These are phyloP conservation scores for Clavaria fumosa DNA, from an alignment of 768 basidiomycete species.

Conservation along the genomic window DNA sequence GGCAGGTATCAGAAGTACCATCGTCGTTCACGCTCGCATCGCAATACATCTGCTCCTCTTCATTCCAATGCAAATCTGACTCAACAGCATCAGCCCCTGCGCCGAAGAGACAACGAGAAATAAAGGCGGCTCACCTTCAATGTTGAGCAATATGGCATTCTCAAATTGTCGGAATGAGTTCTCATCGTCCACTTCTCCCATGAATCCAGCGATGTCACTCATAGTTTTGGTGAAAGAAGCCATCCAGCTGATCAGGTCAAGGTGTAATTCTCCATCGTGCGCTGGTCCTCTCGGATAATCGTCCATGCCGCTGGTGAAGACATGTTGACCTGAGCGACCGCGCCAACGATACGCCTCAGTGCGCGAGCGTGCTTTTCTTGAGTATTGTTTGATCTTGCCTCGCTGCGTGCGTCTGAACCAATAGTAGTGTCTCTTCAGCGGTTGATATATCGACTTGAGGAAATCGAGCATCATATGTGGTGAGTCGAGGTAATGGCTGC, in stretches of 20 bases:
- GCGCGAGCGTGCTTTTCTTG: constrained; percentile 66
- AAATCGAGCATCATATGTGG: constrained; percentile 48
- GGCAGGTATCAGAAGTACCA: constrained; percentile 29
- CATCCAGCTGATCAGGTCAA: constrained; percentile 94
- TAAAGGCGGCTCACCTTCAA: constrained; percentile 43
- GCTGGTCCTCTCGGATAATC: constrained; percentile 89
- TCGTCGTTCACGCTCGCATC: constrained; percentile 76
- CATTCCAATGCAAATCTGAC: constrained; percentile 85
- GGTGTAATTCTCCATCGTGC: constrained; percentile 81
- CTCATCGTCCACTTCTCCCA: constrained; percentile 76
- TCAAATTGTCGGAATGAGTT: constrained; percentile 65
- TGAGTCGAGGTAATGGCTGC: constrained; percentile 36
- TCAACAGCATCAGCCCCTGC: neutral
- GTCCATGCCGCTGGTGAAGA: constrained; percentile 91
- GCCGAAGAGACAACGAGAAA: neutral
- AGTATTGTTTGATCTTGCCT: constrained; percentile 87
- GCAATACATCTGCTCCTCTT: constrained; percentile 84
- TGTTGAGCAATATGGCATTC: constrained; percentile 66
- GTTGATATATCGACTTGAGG: constrained; percentile 67
- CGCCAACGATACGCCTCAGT: constrained; percentile 92
- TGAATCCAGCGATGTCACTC: constrained; percentile 74
- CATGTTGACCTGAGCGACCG: constrained; percentile 71
- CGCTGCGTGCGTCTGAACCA: constrained; percentile 95
- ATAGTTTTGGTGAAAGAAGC: constrained; percentile 91
- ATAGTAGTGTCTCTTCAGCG: constrained; percentile 81